Evolutionary conservation across 768 basidiomycete genomes (phyloP), one percentile per base, ranked within the genome.

Genomic region (Chlorophyllum brunneum): DNA sequence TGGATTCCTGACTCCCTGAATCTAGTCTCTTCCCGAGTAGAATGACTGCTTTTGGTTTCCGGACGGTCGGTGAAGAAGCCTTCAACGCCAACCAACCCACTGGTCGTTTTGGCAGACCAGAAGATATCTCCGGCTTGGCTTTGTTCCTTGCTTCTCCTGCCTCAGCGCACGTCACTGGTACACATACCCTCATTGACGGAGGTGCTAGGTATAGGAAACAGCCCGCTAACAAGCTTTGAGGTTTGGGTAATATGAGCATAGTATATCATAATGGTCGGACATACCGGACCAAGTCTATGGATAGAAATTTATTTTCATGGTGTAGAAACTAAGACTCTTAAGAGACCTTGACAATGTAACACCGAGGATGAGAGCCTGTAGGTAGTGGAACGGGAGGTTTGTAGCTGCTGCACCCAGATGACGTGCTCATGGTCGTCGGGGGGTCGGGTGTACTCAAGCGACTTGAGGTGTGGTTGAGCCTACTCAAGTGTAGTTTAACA

Each of bases 1-100:
- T 4, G 5, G 3, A 11, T 4, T 47, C 23, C 36, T 43, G 31
- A 56, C 44, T 27, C 36, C 11, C n/a, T 29, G 15, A 3, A n/a
- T 36, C 16, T 34, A 66, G 59, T 37, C 68, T 90, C 10, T 93
- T 88, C 70, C 88, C 87, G 0, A 86, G 85, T 40, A 90, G 86
- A 70, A 92, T 93, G 89, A 92, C 90, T 1, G 81, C 86, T 0
- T 89, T 72, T 44, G 85, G 82, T 2, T 68, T 89, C 57, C 78
- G 80, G 58, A 73, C 63, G 1, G 67, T 66, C 2, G 83, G 85
- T 5, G 78, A 79, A 53, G 76, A 78, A 20, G 67, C 60, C 6
- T 76, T 88, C 54, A 73, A 71, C 33, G 62, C 71, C 1, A 62
- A 59, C 15, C 86, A 90, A 54, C 88, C 88, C 20, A 82, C 82